A percentile compares a stretch with the other conserved stretches of the same genome.
Conservation (phyloP, 208 protist species). For the Leishmania lainsoni region DNA sequence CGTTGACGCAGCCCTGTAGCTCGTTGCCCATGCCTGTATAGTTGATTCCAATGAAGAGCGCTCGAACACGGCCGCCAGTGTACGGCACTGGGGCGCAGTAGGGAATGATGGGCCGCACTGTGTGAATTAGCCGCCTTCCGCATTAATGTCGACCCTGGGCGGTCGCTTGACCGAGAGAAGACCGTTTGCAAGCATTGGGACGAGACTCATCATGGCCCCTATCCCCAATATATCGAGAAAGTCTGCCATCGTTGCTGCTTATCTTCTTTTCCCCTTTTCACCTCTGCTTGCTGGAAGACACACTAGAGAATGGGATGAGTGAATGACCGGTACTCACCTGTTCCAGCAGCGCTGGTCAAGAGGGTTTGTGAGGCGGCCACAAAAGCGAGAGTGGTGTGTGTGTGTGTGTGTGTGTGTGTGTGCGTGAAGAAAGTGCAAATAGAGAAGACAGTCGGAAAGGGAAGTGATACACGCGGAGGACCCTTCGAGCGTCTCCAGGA, state of each 20-base stretch:
- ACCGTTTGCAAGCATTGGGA: constrained; percentile 53
- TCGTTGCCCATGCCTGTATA: constrained; percentile 72
- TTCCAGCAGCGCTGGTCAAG: background rate
- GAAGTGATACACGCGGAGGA: background rate
- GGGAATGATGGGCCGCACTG: constrained; percentile 64
- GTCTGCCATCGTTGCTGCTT: constrained; percentile 24
- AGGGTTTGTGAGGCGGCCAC: no score
- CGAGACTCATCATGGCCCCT: constrained; percentile 22
- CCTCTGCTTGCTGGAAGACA: background rate
- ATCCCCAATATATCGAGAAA: constrained; percentile 35
- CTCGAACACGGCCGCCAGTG: constrained; percentile 82
- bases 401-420: background rate
- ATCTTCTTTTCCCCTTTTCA: background rate
- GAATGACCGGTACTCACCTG: background rate
- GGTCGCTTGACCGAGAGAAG: constrained; percentile 61
- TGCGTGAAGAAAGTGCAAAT: background rate
- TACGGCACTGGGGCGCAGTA: constrained; percentile 78
- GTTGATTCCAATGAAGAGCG: constrained; percentile 93
- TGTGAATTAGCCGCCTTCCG: constrained; percentile 46
- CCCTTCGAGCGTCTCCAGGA: background rate
- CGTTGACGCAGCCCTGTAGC: constrained; percentile 88
- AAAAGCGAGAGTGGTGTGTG: no score
- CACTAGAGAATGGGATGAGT: background rate
- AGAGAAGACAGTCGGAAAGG: background rate
- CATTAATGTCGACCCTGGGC: constrained; percentile 57